Percentiles rank a stretch among this genome's conserved stretches.
These are phyloP conservation scores for Chaetomium tenue DNA, from an alignment of 495 filamentous ascomycete species.

Conservation along the genomic window DNA sequence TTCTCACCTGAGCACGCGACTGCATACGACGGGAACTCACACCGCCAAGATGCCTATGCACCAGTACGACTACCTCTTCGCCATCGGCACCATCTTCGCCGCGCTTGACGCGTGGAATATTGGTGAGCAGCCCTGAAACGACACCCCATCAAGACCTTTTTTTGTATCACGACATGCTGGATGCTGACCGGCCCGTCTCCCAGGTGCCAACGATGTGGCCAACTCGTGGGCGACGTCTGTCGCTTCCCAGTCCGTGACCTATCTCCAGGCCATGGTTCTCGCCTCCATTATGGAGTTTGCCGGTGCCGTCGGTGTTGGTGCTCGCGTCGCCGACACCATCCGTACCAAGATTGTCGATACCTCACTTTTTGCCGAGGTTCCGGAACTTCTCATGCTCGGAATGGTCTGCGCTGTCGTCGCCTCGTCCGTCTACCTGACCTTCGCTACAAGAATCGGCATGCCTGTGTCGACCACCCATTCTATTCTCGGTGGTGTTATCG, in stretches of 20 bases:
- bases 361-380: conserved; percentile 50
- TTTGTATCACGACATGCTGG: too few species aligned
- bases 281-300: conserved; percentile 65
- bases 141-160: not conserved
- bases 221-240: conserved; percentile 73
- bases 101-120: conserved; percentile 72
- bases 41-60: conserved; percentile 42
- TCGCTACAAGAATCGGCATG: conserved; percentile 55
- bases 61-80: conserved; percentile 69
- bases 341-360: conserved; percentile 61
- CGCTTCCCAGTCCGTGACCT: conserved; percentile 65
- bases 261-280: conserved; percentile 65
- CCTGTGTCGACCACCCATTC: conserved; percentile 67
- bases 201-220: conserved; percentile 68
- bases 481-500: conserved; percentile 60
- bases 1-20: conserved; percentile 20
- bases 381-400: conserved; percentile 59
- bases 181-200: not conserved
- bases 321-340: conserved; percentile 65
- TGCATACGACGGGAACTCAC: not conserved
- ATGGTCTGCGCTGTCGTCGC: conserved; percentile 61
- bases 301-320: conserved; percentile 63
- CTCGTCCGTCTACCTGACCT: conserved; percentile 58
- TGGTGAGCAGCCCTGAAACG: conserved; percentile 35
- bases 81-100: conserved; percentile 73